Evolutionary conservation across 2,329 filamentous ascomycete species (phyloP), one percentile per base, ranked within the genome.

Genomic region (Pseudocercospora eumusae): DNA sequence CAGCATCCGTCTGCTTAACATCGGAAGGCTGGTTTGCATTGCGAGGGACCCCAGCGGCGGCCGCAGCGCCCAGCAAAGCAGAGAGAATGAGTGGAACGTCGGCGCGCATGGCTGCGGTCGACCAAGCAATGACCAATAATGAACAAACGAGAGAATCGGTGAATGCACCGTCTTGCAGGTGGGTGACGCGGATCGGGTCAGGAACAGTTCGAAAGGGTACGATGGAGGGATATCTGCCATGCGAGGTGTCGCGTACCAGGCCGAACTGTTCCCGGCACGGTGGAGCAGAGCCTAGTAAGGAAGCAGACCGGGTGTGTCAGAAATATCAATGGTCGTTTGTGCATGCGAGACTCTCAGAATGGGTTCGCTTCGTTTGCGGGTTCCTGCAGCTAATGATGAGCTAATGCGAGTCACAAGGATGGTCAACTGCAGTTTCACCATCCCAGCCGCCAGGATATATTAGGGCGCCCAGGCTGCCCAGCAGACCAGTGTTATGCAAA

Each of bases 1-100:
- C 56, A 45, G 57, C 54, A 57, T 57, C 42, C 10, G 57, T 49
- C 47, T 57, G 63, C 55, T 63, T 58, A 47, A 60, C 40, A 45
- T 36, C 31, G 44, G 54, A 55, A 59, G 57, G 62, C 57, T 61
- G 64, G 61, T 61, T 44, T 31, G 57, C 47, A 56, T 53, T 59
- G 59, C 63, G 59, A 62, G 66, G 60, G 50, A 66, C 57, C 66
- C 64, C 57, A 61, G 67, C 65, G 40, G 66, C 61, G 79, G 58
- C 33, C 53, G 60, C 66, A 49, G 60, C 63, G 40, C 62, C 66
- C 42, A 67, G 57, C 11, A 66, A 50, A 57, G 64, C 44, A 47
- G 61, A 57, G 57, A 56, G 60, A 66, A 69, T 45, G 66, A 70
- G 60, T 63, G 68, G 65, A 64, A 64, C 52, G 61, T 65, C 64